Base-by-base conservation (phyloP, 2,329 filamentous ascomycete genomes). In the Fonsecaea monophora region DNA sequence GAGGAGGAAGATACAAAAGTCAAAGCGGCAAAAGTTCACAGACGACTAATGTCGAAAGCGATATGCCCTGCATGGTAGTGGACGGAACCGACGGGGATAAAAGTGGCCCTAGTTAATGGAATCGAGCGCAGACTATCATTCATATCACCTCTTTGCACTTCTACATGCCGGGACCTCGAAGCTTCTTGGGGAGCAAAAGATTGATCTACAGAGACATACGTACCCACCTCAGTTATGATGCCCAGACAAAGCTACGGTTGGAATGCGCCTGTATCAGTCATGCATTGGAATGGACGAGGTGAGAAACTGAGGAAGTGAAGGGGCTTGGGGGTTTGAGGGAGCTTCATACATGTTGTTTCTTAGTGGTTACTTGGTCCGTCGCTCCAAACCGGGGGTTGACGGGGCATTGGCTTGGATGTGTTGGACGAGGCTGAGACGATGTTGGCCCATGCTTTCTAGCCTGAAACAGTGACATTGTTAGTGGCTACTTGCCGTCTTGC, bases 41-140 rank as follows among this genome's bases (percentile, higher is more conserved):
- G 15, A 35, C 57, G 56, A 60, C 60, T 13, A 45, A 35, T 62
- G n/a, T 55, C 38, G 35, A 32, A 13, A 57, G 38, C 58, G 53
- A 62, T 48, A 54, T 55, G 45, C 45, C 60, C 64, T 64, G 65
- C 65, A 67, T 67, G 60, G 61, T 56, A 25, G 35, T 40, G 55
- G 40, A 45, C 55, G 40, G 54, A 21, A 58, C 38, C 34, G 21
- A 30, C n/a, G 37, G 48, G 32, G 18, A 15, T 35, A 25, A 15
- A 65, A 48, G 42, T 37, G 30, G 38, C 35, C 35, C 54, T 37
- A 37, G 15, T 63, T 63, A 56, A 56, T 63, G 10, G 34, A 42
- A 30, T 21, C 57, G 35, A 58, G 15, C 25, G 37, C 38, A 38
- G 53, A 42, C 55, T 42, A 12, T 42, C 55, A 30, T 58, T 42